Percentiles rank a stretch among this genome's conserved stretches.
Conservation (phyloP, 345 rosid genomes). For the Passiflora organensis region DNA sequence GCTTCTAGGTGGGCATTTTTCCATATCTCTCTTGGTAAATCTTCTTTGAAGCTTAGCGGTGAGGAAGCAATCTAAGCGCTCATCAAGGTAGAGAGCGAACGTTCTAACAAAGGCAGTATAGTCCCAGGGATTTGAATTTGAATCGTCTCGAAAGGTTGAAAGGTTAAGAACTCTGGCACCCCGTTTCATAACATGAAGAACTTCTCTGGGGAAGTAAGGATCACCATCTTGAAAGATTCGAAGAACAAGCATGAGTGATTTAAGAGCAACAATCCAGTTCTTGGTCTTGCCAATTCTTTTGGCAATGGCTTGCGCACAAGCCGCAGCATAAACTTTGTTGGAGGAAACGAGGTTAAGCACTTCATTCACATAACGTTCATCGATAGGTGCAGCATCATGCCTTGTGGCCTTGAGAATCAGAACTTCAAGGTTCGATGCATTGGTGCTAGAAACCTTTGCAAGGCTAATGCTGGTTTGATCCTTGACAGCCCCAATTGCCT, state of each 20-base stretch:
- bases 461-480: conserved; percentile 89
- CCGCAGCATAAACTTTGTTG: conserved; percentile 43
- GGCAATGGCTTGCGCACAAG: conserved; percentile 58
- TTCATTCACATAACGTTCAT: conserved; percentile 52
- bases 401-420: conserved; percentile 73
- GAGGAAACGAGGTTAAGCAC: conserved; percentile 50
- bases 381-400: conserved; percentile 65
- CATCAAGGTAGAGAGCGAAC: conserved; percentile 64
- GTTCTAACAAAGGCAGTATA: conserved; percentile 57
- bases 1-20: background rate
- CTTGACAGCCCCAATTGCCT: conserved; percentile 81
- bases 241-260: conserved; percentile 71
- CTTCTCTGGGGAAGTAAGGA: conserved; percentile 70
- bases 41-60: conserved; percentile 59
- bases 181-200: conserved; percentile 61
- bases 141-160: conserved; percentile 56
- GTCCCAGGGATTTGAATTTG: conserved; percentile 73
- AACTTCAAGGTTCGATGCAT: conserved; percentile 54
- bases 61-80: conserved; percentile 62
- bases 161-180: conserved; percentile 76
- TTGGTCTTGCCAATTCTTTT: conserved; percentile 61
- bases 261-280: conserved; percentile 80
- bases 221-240: conserved; percentile 74
- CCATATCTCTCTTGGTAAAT: conserved; percentile 20
- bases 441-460: conserved; percentile 62